phyloP scores from a whole-genome alignment of 352 stramenopile genomes.

The Paralagenidium karlingii region DNA sequence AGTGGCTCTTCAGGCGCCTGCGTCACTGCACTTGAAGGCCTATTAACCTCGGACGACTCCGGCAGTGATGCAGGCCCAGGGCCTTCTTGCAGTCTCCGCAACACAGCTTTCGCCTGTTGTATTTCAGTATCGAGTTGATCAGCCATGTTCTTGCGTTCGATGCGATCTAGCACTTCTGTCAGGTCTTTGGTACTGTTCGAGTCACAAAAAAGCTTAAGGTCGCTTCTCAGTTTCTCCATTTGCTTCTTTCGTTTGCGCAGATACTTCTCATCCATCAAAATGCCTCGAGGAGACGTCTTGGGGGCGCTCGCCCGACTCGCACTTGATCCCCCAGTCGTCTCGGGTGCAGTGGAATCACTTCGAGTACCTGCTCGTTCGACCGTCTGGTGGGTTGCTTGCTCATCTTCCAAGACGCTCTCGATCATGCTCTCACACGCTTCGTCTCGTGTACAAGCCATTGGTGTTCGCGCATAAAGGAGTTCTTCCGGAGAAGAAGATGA shows the following conservation, averaged over 20 bases:
- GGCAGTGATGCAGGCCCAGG: not conserved
- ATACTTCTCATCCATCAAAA: constrained; percentile 67
- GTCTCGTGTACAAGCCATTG: constrained; percentile 39
- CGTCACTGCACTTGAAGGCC: too few species aligned
- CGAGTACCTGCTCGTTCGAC: not conserved
- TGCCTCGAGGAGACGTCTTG: constrained; percentile 1
- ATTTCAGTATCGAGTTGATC: constrained; percentile 50
- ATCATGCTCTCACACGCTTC: constrained; percentile 73
- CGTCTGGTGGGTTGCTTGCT: not conserved
- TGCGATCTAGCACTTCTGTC: constrained; percentile 42
- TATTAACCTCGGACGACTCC: not conserved
- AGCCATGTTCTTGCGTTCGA: constrained; percentile 65
- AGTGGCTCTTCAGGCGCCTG: not conserved
- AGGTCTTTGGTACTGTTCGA: constrained; percentile 30
- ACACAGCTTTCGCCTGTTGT: constrained; percentile 18
- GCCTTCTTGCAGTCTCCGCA: constrained; percentile 5
- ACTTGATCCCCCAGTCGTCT: constrained; percentile 7
- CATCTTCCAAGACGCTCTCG: constrained; percentile 14
- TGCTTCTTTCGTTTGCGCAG: constrained; percentile 64
- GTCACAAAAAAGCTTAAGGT: constrained; percentile 24
- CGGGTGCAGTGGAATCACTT: constrained; percentile 1
- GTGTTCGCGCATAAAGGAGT: too few species aligned
- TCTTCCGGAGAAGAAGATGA: too few species aligned
- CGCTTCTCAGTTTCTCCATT: constrained; percentile 50
- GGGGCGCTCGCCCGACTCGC: constrained; percentile 1